Evolutionary conservation across 148 eudicot species (phyloP), one percentile per base, ranked within the genome.

Genomic region (Heliosperma pusillum): DNA sequence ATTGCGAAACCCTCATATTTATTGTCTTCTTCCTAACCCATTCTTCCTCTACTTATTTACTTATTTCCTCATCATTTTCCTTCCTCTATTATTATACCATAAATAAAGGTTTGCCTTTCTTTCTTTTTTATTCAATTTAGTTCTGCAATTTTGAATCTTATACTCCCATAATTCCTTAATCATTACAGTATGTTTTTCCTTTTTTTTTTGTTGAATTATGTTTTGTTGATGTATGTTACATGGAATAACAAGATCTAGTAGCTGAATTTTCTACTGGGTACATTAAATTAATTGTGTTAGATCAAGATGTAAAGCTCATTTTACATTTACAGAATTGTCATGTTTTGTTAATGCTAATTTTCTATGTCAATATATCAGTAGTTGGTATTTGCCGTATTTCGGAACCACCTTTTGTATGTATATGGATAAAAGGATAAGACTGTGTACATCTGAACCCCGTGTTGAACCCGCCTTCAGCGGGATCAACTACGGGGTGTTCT

Each of bases 1-100:
- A 72, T 76, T 71, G 29, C 47, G 52, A 75, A 65, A 76, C 76
- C 79, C 62, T 65, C 26, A 40, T 55, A 67, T 30, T 30, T 30
- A 29, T 64, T 19, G 17, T 73, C 16, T 25, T 29, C 63, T 25
- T 29, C 63, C 15, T 27, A 40, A 68, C 26, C 66, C 50, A 7
- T 9, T 10, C 40, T 56, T 22, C 15, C 44, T 65, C 30, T 57
- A 24, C 55, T 53, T 19, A 3, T 44, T 16, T 24, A 36, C 24
- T 17, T 50, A 16, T 21, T 17, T 44, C 1, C 1, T 47, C 19
- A 3, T 52, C 15, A 17, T 24, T 16, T 30, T 45, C 2, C 22
- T 44, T 45, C 29, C 25, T 47, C 22, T 13, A 69, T 44, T 20
- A 1, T 10, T 10, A 12, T 24, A 2, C 13, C 33, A 7, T 33